These are phyloP conservation scores for Wolfiporia cocos DNA, from an alignment of 1,284 basidiomycete species.

Conservation along the genomic window DNA sequence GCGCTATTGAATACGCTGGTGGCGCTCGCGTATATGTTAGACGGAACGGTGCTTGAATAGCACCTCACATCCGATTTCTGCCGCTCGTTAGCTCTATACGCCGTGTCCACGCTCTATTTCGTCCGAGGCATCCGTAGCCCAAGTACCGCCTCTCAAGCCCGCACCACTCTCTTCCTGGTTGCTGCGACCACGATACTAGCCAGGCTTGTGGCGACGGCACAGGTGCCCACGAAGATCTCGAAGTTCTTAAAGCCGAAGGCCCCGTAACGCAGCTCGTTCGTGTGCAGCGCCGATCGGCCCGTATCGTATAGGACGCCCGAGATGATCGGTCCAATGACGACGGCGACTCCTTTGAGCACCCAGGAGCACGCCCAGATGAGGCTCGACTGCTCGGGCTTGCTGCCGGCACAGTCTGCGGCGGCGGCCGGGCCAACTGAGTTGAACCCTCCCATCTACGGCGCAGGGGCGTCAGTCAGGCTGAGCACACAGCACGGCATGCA, in stretches of 20 bases:
- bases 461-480: not conserved
- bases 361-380: slow-evolving; percentile 21
- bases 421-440: slow-evolving; percentile 22
- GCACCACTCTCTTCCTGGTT: slow-evolving; percentile 9
- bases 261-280: slow-evolving; percentile 12
- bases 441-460: slow-evolving; percentile 20
- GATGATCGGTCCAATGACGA: slow-evolving; percentile 21
- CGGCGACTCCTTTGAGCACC: slow-evolving; percentile 19
- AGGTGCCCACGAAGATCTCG: slow-evolving; percentile 24
- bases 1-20: too few relatives aligned
- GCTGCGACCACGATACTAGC: slow-evolving; percentile 17
- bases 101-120: too few relatives aligned
- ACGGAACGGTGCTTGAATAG: too few relatives aligned
- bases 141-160: too few relatives aligned
- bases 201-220: slow-evolving; percentile 17
- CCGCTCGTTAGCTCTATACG: too few relatives aligned
- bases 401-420: slow-evolving; percentile 20
- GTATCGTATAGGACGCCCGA: slow-evolving; percentile 20
- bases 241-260: slow-evolving; percentile 19
- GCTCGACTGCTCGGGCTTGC: slow-evolving; percentile 18
- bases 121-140: too few relatives aligned
- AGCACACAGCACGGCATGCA: not conserved
- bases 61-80: too few relatives aligned
- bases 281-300: slow-evolving; percentile 11
- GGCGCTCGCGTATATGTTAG: too few relatives aligned